Percentiles rank a stretch among this genome's conserved stretches.
These are phyloP conservation scores for Penicillium fimorum DNA, from an alignment of 495 filamentous ascomycete species.

Conservation along the genomic window DNA sequence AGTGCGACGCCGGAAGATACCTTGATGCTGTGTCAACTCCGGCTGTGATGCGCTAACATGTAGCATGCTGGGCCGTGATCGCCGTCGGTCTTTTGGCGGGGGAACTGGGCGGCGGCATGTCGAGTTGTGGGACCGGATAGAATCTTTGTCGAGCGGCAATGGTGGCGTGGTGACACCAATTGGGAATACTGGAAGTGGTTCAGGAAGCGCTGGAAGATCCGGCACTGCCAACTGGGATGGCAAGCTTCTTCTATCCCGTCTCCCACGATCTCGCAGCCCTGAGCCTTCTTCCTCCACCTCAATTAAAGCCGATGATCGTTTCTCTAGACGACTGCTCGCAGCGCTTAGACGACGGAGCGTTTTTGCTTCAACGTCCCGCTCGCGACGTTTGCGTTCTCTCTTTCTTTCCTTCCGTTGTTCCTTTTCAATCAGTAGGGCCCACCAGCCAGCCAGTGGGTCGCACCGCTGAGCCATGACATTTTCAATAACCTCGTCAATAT, in stretches of 20 bases:
- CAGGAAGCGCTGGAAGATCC: conserved; percentile 73
- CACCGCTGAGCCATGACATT: conserved; percentile 88
- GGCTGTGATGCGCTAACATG: conserved; percentile 75
- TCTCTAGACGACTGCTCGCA: conserved; percentile 79
- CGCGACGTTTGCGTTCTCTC: conserved; percentile 79
- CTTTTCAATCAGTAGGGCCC: conserved; percentile 92
- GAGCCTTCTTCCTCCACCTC: conserved; percentile 72
- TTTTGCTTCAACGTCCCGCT: conserved; percentile 78
- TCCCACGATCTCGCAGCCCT: conserved; percentile 44
- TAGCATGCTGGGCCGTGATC: conserved; percentile 73
- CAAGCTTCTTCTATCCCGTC: conserved; percentile 57
- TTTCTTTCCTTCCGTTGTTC: conserved; percentile 86
- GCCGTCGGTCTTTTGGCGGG: conserved; percentile 78
- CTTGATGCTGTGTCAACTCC: conserved; percentile 57
- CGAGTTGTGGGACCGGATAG: conserved; percentile 66
- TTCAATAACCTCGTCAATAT: conserved; percentile 91
- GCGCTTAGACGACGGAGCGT: conserved; percentile 78
- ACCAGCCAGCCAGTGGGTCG: conserved; percentile 91
- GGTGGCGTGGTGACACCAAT: conserved; percentile 47
- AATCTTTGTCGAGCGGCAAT: conserved; percentile 77
- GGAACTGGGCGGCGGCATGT: conserved; percentile 70
- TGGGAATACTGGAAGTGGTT: conserved; percentile 44
- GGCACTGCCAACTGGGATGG: conserved; percentile 52
- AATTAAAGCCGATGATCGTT: conserved; percentile 66
- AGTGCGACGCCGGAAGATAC: conserved; percentile 52